Percentiles rank a stretch among this genome's conserved stretches.
Evolutionary conservation across 257 asterid genomes (phyloP).

Genomic region (Penstemon newberryi): DNA sequence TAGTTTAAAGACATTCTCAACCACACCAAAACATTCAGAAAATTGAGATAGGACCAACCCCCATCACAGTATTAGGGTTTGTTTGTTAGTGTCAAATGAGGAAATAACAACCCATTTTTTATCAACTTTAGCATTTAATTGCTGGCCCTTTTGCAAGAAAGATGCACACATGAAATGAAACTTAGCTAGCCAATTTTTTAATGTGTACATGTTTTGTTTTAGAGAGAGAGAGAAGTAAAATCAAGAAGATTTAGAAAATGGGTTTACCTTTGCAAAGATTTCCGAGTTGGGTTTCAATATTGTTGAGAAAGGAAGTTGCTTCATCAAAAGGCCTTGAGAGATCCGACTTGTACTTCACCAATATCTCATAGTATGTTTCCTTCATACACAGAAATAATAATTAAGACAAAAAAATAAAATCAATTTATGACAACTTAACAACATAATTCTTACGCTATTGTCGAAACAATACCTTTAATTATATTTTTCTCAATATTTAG

Average conservation of each 20-base stretch:
- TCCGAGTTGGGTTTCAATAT: slow-evolving; percentile 60
- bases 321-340: slow-evolving; percentile 79
- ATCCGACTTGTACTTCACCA: slow-evolving; percentile 75
- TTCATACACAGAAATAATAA: slow-evolving; percentile 11
- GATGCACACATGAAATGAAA: slow-evolving; percentile 26
- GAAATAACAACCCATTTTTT: background rate
- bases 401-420: no score
- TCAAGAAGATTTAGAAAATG: background rate
- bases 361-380: slow-evolving; percentile 70
- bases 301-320: slow-evolving; percentile 76
- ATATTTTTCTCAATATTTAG: no score
- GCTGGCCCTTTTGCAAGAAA: background rate
- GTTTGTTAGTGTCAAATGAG: no score
- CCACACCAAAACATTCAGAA: slow-evolving; percentile 13
- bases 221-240: background rate
- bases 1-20: slow-evolving; percentile 25
- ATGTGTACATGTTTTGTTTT: background rate
- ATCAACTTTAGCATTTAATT: slow-evolving; percentile 40
- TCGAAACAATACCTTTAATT: no score
- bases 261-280: slow-evolving; percentile 63
- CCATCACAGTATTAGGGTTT: background rate
- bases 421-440: no score
- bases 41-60: background rate
- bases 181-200: background rate
- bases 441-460: no score